Percentiles rank a stretch among this genome's conserved stretches.
These are phyloP conservation scores for Paramarasmius palmivorus DNA, from an alignment of 1,284 basidiomycete genomes.

Conservation along the genomic window DNA sequence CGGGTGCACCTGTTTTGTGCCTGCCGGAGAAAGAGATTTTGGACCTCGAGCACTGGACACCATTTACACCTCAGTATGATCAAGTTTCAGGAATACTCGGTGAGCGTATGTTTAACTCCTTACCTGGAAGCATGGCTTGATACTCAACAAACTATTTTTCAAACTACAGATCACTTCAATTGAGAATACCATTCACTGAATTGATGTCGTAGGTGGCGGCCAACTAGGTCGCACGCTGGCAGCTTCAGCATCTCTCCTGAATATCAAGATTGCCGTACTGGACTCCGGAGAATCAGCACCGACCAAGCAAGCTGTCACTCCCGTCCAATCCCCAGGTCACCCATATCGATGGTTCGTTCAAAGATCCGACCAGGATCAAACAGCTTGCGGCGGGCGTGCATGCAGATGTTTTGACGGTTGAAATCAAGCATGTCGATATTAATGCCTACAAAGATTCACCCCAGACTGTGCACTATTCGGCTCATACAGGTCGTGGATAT, in stretches of 20 bases:
- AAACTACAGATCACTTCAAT: constrained; percentile 1
- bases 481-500: constrained; percentile 94
- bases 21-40: too few relatives aligned
- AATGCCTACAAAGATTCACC: constrained; percentile 76
- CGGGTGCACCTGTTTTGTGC: too few relatives aligned
- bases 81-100: constrained; percentile 65
- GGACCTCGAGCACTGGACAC: too few relatives aligned
- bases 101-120: constrained; percentile 47
- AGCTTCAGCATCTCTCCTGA: constrained; percentile 86
- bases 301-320: constrained; percentile 86
- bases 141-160: constrained; percentile 3
- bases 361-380: constrained; percentile 79
- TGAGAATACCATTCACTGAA: constrained; percentile 13
- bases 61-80: constrained; percentile 29
- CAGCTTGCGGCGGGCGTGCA: constrained; percentile 81
- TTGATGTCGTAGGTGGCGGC: constrained; percentile 79
- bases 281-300: constrained; percentile 82
- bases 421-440: constrained; percentile 97
- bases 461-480: constrained; percentile 81
- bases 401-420: constrained; percentile 91
- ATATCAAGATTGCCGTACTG: constrained; percentile 86
- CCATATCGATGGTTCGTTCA: constrained; percentile 91
- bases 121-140: neutral
- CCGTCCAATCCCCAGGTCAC: constrained; percentile 39
- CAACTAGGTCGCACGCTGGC: constrained; percentile 98